Percentiles rank a stretch among this genome's conserved stretches.
phyloP scores from a whole-genome alignment of 768 basidiomycete species.

The Suillus brevipes region DNA sequence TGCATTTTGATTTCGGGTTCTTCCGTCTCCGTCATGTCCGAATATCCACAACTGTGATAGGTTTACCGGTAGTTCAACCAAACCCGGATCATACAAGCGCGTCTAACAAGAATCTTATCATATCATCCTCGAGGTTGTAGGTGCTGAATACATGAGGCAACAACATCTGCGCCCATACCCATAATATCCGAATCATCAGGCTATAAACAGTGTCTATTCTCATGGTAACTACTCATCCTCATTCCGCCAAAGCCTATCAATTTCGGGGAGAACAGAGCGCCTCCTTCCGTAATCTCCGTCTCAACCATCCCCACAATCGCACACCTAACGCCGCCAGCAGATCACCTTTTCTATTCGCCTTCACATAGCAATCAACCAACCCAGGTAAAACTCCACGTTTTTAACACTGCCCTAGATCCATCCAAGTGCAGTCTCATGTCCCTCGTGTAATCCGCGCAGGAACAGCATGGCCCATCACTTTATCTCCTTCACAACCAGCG shows the following conservation, averaged over 20 bases:
- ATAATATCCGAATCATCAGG: too few relatives aligned
- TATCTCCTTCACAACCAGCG: slow-evolving; percentile 8
- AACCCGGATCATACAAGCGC: too few relatives aligned
- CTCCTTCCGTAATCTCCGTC: slow-evolving; percentile 36
- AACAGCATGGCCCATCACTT: slow-evolving; percentile 6
- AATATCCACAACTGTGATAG: too few relatives aligned
- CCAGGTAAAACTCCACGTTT: slow-evolving; percentile 3
- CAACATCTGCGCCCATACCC: too few relatives aligned
- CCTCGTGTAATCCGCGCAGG: slow-evolving; percentile 8
- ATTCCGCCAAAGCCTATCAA: slow-evolving; percentile 40
- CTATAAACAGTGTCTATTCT: slow-evolving; percentile 7
- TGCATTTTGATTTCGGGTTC: slow-evolving; percentile 29
- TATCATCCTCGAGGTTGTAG: too few relatives aligned
- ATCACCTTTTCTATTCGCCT: too few relatives aligned
- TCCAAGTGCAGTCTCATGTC: neutral
- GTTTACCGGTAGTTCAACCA: too few relatives aligned
- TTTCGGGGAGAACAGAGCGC: slow-evolving; percentile 9
- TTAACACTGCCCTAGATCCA: slow-evolving; percentile 4
- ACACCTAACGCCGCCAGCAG: too few relatives aligned
- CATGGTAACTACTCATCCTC: slow-evolving; percentile 9
- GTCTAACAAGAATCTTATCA: too few relatives aligned
- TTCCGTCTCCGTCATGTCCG: slow-evolving; percentile 33
- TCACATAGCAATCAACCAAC: too few relatives aligned
- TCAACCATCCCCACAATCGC: too few relatives aligned
- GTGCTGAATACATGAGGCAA: too few relatives aligned